Evolutionary conservation across 257 asterid species (phyloP), one percentile per base, ranked within the genome.

Genomic region (Solanum pinnatisectum): DNA sequence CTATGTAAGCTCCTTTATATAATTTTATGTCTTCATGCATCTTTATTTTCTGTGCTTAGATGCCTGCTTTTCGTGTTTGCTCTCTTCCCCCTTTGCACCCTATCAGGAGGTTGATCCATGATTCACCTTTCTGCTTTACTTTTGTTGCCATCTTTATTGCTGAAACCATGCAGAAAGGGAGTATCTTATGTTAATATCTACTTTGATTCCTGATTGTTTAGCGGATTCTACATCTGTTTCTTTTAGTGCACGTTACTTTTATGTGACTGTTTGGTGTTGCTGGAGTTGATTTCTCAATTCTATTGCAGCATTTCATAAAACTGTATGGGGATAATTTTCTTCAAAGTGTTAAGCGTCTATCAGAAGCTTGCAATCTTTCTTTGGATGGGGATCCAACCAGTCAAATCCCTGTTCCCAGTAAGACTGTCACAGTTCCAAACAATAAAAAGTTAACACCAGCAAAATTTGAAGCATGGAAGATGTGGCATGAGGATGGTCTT

Each of bases 391-490:
- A 91, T 90, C 89, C 91, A 87, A 89, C 33, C 83, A 85, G 90
- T 68, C 95, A 91, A 88, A 65, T 91, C 88, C 91, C 90, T 77
- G 73, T 85, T 87, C 88, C 94, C 78, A 88, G 89, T 84, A 92
- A 90, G 90, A 72, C 83, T 67, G 84, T 82, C 56, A 88, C 88
- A 37, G 70, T 85, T 76, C 92, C 90, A 33, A 93, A 71, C 84
- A 91, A 63, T 46, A 93, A 88, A 87, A 91, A 90, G 68, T 85
- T 93, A 70, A 85, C 94, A 74, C 95, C 97, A 56, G 96, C 98
- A 39, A 96, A 94, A 93, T 90, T 92, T 84, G 95, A 96, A 92
- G 97, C 99, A 42, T 96, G 99, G 99, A 95, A 89, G 92, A 93
- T 95, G 99, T 96, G 98, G 98, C 98, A 95, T 90, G 96, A 94